Evolutionary conservation across 768 basidiomycete genomes (phyloP), one percentile per base, ranked within the genome.

Genomic region (Pulveroboletus frians): DNA sequence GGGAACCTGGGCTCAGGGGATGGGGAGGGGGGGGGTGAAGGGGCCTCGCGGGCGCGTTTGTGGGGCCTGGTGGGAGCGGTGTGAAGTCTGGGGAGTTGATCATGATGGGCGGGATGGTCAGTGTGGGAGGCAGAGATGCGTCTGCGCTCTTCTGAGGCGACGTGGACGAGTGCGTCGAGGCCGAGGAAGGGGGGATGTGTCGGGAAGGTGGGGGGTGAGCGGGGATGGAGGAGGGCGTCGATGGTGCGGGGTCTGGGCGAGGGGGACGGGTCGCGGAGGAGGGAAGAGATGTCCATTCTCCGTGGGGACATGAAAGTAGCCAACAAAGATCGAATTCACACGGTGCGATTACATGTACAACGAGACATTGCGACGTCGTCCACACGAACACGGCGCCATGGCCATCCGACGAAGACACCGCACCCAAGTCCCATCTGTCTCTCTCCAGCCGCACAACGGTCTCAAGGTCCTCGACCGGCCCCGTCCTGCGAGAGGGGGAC

Each of bases 391-490:
- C 23, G 23, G n/a, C n/a, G n/a, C n/a, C n/a, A n/a, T n/a, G n/a
- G 23, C 23, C 23, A 51, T 60, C 79, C 74, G 74, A 70, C 73
- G 71, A 68, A 72, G 60, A 62, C 73, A 75, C 76, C 88, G 88
- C 88, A 90, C 88, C 88, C 88, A 89, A 85, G 84, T 87, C 87
- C 79, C 83, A 83, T 88, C 80, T 56, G 49, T 76, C 63, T 51
- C 60, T 90, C 88, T 88, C 79, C 88, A 87, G 84, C 83, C 75
- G 69, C 71, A 63, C 77, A 82, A 91, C 88, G 88, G 85, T 90
- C 88, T 84, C 88, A 75, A 80, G 73, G 80, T 90, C 88, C 78
- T 88, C 76, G 84, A 86, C 75, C 79, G 76, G 72, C 84, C 61
- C 79, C 79, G 72, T 85, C 85, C 81, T 71, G 55, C 55, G 41